Evolutionary conservation across 257 asterid species (phyloP).

Genomic region (Salvia rosmarinus): DNA sequence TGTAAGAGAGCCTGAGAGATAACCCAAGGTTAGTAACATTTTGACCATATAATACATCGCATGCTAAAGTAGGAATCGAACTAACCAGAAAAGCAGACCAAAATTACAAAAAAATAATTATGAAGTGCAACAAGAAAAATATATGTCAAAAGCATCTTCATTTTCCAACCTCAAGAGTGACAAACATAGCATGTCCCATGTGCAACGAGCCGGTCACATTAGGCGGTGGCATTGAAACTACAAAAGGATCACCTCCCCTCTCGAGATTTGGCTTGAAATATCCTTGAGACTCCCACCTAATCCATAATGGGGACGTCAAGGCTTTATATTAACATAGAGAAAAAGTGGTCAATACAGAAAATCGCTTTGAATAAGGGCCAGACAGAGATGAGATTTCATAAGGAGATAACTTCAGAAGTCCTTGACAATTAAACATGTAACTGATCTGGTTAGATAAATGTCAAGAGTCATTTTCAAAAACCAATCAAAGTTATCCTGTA

Average conservation of each 20-base stretch:
- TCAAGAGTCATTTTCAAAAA: not conserved
- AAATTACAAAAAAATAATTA: not conserved
- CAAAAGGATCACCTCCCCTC: conserved; percentile 76
- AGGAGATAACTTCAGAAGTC: not conserved
- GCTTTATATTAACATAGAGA: conserved; percentile 3
- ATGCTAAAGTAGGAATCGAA: not conserved
- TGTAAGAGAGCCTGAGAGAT: too few species aligned
- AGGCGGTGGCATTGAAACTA: conserved; percentile 96
- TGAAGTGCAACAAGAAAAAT: conserved; percentile 10
- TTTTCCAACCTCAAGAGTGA: conserved; percentile 87
- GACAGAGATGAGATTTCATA: conserved; percentile 1
- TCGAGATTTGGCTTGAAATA: conserved; percentile 84
- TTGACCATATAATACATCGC: not conserved
- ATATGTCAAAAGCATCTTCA: conserved; percentile 23
- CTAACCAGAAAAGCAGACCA: not conserved
- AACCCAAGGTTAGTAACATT: not conserved
- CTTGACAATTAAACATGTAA: not conserved
- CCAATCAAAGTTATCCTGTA: not conserved
- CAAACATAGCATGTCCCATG: conserved; percentile 99
- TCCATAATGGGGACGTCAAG: conserved; percentile 33
- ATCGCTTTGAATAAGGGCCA: conserved; percentile 1
- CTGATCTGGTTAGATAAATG: not conserved
- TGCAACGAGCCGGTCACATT: conserved; percentile 98
- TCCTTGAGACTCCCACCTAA: conserved; percentile 99
- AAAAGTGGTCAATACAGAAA: conserved; percentile 4